Conservation (phyloP, 768 basidiomycete genomes). For the Amyloporia xantha region DNA sequence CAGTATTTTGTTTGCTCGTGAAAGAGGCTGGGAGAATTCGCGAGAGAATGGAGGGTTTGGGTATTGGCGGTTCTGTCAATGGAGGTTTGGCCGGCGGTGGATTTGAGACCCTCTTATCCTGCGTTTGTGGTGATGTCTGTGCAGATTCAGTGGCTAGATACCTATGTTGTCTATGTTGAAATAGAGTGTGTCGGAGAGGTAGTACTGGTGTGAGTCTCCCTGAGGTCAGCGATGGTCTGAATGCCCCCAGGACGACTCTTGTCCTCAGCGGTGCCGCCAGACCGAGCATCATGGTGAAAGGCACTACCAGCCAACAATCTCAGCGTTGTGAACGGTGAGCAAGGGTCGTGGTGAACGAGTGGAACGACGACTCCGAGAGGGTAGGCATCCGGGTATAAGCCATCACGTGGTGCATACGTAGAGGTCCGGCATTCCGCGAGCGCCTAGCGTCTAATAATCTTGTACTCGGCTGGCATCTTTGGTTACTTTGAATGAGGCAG, state of each 20-base stretch:
- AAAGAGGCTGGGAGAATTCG: constrained; percentile 1
- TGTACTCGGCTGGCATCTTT: too few relatives aligned
- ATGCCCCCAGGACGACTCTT: background rate
- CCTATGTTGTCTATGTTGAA: too few relatives aligned
- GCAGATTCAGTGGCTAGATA: too few relatives aligned
- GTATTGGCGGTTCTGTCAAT: background rate
- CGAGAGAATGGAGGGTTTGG: constrained; percentile 4
- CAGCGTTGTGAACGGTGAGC: background rate
- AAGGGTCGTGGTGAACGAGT: background rate
- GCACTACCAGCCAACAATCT: background rate
- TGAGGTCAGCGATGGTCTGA: background rate
- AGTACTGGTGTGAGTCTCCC: background rate
- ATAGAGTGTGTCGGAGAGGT: too few relatives aligned
- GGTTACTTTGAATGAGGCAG: too few relatives aligned
- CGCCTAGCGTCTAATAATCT: background rate
- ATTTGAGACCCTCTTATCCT: too few relatives aligned
- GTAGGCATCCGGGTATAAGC: background rate
- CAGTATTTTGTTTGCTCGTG: constrained; percentile 23
- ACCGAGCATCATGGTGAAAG: background rate
- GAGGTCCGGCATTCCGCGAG: background rate
- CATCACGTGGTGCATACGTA: background rate
- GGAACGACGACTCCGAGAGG: background rate
- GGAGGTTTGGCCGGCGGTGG: background rate
- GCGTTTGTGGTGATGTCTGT: background rate
- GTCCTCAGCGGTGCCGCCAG: background rate